Conservation (phyloP, 352 stramenopile species). For the Globisporangium spinosum region DNA sequence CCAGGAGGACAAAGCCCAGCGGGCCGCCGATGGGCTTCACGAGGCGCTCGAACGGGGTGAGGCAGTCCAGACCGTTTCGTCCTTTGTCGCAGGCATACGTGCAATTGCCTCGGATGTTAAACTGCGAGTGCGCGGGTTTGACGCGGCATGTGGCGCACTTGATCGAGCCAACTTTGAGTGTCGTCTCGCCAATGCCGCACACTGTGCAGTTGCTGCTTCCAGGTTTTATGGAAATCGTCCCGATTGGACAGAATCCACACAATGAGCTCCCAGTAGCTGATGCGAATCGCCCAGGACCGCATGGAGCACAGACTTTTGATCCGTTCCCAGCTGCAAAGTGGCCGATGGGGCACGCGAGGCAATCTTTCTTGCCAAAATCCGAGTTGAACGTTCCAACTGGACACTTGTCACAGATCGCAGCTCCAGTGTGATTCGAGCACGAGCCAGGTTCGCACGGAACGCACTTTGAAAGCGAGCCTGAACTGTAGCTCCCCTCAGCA, state of each 20-base stretch:
- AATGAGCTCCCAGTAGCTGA: conserved; percentile 32
- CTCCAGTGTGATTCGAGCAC: conserved; percentile 44
- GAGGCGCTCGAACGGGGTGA: conserved; percentile 81
- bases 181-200: conserved; percentile 78
- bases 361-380: conserved; percentile 68
- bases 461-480: conserved; percentile 51
- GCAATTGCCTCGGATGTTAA: conserved; percentile 78
- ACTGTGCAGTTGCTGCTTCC: conserved; percentile 59
- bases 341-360: conserved; percentile 53
- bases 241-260: conserved; percentile 57
- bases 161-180: conserved; percentile 38
- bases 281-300: conserved; percentile 53
- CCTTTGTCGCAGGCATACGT: conserved; percentile 82
- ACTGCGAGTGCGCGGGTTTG: conserved; percentile 68
- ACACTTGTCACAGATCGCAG: conserved; percentile 49
- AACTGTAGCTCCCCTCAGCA: conserved; percentile 59
- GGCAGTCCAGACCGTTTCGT: conserved; percentile 68
- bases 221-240: conserved; percentile 46
- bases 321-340: conserved; percentile 43
- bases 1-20: conserved; percentile 68
- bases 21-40: conserved; percentile 76
- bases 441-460: conserved; percentile 64
- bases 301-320: conserved; percentile 54
- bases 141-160: conserved; percentile 45
- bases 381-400: conserved; percentile 53